Base-by-base conservation (phyloP, 2,329 filamentous ascomycete species). In the Acrocalymma vagum region DNA sequence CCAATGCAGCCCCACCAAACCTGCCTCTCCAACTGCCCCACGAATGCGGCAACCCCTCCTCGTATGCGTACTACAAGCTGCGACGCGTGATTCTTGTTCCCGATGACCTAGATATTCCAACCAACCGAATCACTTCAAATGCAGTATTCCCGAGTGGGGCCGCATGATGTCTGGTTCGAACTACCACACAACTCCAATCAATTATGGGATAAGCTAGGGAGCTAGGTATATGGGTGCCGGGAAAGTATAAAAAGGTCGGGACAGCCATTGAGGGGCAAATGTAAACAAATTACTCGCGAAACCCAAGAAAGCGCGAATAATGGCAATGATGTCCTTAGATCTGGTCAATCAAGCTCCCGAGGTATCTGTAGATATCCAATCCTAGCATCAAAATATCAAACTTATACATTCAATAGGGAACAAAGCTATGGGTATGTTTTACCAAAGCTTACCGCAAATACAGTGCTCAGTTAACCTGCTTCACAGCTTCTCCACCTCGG, bases 401-500 rank as follows among this genome's bases (percentile, higher is more conserved):
- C 15, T 27, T 45, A 18, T 45, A 4, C 11, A 26, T 17, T 3
- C 29, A 2, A n/a, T 25, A 68, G 63, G 66, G 63, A 28, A 70
- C 65, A 3, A 70, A 69, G 40, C 35, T 70, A 51, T 70, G 63
- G 63, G 63, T 65, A 48, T 28, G 34, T 23, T n/a, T 25, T 15
- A 9, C 9, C 15, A 11, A 16, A 7, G 24, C 22, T 36, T 9
- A 10, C 25, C 17, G 2, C 7, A 3, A 22, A 21, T 3, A 24
- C 11, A 13, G 9, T 17, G 9, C 5, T n/a, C 42, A 10, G 29
- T 22, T 27, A 29, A 38, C 6, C 14, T 10, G 20, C 10, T 11
- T 9, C 6, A 16, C 36, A 67, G 65, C 32, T 67, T 4, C 59
- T 70, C 13, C 58, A 69, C 42, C 51, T 65, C 22, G 63, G 65